Evolutionary conservation across 2,329 filamentous ascomycete species (phyloP).

Genomic region (Trichoderma hamatum): DNA sequence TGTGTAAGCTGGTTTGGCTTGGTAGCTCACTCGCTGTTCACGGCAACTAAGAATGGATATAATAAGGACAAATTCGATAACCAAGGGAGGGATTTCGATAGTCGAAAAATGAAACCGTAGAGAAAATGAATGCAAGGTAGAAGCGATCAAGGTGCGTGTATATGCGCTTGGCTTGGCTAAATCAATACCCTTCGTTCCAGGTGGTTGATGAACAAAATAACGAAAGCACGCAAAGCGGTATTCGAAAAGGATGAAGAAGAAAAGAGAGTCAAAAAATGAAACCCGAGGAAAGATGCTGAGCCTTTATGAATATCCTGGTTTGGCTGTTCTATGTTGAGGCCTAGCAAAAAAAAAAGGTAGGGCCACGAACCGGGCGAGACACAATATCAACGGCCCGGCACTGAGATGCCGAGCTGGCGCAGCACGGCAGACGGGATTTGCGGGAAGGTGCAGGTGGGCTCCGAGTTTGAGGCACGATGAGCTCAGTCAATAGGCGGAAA

Average conservation of each 20-base stretch:
- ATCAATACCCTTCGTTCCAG: neutral
- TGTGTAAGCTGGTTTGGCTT: neutral
- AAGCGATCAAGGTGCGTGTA: neutral
- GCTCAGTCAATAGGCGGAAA: neutral
- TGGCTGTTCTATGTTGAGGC: neutral
- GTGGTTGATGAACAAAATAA: neutral
- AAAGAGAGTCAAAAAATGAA: neutral
- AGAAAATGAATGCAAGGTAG: neutral
- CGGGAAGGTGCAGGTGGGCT: conserved; percentile 29
- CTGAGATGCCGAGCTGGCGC: conserved; percentile 32
- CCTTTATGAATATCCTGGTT: conserved; percentile 9
- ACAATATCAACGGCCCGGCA: conserved; percentile 27
- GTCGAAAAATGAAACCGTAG: neutral
- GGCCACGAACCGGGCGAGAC: neutral
- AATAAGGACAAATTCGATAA: neutral
- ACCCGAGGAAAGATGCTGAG: conserved; percentile 25
- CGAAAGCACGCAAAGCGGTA: conserved; percentile 6
- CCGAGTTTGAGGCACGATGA: neutral
- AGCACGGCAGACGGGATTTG: conserved; percentile 28
- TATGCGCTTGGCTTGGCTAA: neutral
- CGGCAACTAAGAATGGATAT: neutral
- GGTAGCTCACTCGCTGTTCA: neutral
- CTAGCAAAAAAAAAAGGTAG: neutral
- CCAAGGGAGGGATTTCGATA: neutral
- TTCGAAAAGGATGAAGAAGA: neutral